Evolutionary conservation across 2,329 filamentous ascomycete species (phyloP), one percentile per base, ranked within the genome.

Genomic region (Aspergillus ustus): DNA sequence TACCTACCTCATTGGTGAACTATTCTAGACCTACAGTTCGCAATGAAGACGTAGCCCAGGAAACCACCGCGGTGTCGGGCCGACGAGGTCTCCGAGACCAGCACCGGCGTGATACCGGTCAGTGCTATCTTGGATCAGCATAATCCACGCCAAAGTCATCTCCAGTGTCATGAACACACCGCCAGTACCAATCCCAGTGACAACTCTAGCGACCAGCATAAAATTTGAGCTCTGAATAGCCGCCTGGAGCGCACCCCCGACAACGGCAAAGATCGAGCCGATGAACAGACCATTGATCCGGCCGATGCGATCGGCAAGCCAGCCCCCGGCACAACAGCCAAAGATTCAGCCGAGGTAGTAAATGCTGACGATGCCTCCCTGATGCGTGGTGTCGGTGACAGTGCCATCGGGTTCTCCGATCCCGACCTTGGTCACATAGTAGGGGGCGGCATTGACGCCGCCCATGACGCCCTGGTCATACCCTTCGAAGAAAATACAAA

Each of bases 391-490:
- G 66, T 82, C 72, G 11, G 82, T 84, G 29, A 84, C 78, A 3
- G 74, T 78, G 28, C 80, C 82, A 64, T 81, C 77, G 0, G 77
- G 52, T 22, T 56, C 61, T 17, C 83, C 82, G 50, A 85, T 83
- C 49, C 77, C 77, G 8, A 83, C 80, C 44, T 67, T 58, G 0
- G 63, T 67, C 15, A 75, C 67, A 50, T 82, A 82, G 40, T 70
- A 69, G 0, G 74, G 72, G 11, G 78, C 67, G 46, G 70, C 66
- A 61, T 82, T 84, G 52, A 85, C 81, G 45, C 80, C 80, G 52
- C 83, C 82, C 77, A 84, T 81, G n/a, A 85, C 82, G 55, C 83
- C 83, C 66, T 85, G 83, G 61, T 85, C 81, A 72, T 84, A 85
- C 20, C 83, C 83, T 53, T 76, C 73, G 63, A 76, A 76, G 66